Base-by-base conservation (phyloP, 2,329 filamentous ascomycete genomes). In the Fusarium tupiense region DNA sequence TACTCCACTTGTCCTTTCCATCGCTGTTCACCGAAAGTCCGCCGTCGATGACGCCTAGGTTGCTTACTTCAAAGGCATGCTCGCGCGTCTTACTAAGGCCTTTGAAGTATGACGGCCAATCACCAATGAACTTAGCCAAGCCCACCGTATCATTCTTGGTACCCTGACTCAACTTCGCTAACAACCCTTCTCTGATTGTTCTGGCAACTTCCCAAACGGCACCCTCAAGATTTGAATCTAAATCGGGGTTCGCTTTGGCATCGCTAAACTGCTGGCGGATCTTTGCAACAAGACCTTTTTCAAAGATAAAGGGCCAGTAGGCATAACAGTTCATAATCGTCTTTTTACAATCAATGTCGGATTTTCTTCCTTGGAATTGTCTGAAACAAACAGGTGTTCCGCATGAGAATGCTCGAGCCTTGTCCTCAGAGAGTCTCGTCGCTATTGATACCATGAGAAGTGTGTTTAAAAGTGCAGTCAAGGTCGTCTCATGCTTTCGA, bases 11-110 rank as follows among this genome's bases (percentile, higher is more conserved):
- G 5, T 2, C 17, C 44, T 26, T 13, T 8, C 43, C 43, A 19
- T 46, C 24, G 0, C 11, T 20, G 4, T 46, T 20, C 22, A 0
- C 14, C 22, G 14, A 22, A 43, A 17, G 22, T 7, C 6, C 1
- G 8, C 44, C 24, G 13, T 26, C 3, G 8, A 46, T 26, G 17
- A 0, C 44, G 8, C 44, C 44, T 4, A 46, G 8, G 12, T 46
- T 46, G 12, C 44, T 46, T 6, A 46, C 17, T 26, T 46, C 44
- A 26, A 46, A 46, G 17, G 44, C 24, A 26, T 46, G 44, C 44
- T 46, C 44, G 24, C 44, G 44, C 24, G 44, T 26, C 24, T 46
- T 46, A 14, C 44, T 26, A 20, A 46, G 44, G 5, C 24, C 44
- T 46, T 26, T 46, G 44, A 46, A 46, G 24, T 46, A 46, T 46